These are phyloP conservation scores for Alternaria rosae DNA, from an alignment of 2,329 filamentous ascomycete species.

Conservation along the genomic window DNA sequence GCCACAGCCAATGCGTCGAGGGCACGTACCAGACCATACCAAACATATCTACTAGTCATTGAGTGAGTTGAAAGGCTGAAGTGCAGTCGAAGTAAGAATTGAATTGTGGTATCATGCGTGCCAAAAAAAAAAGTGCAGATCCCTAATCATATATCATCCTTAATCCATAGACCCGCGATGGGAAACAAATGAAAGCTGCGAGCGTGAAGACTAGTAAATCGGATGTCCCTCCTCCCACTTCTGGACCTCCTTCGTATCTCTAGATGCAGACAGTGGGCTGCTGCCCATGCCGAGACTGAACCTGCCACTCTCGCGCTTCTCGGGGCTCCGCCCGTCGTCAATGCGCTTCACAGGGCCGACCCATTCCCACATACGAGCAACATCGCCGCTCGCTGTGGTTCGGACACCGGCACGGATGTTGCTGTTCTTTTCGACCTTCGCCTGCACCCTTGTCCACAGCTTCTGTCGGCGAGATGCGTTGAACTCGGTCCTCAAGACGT, in stretches of 20 bases:
- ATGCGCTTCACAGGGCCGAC: conserved; percentile 66
- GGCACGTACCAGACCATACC: neutral
- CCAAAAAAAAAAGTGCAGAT: conserved; percentile 13
- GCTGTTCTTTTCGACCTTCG: conserved; percentile 89
- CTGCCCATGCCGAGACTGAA: conserved; percentile 42
- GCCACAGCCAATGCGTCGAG: conserved; percentile 15
- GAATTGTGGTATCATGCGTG: conserved; percentile 42
- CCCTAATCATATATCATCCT: neutral
- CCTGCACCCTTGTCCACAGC: conserved; percentile 83
- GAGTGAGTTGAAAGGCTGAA: neutral
- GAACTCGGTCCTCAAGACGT: conserved; percentile 85
- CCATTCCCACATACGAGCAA: conserved; percentile 73
- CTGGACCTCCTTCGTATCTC: conserved; percentile 43
- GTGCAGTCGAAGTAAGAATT: neutral
- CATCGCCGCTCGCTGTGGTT: conserved; percentile 62
- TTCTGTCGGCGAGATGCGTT: conserved; percentile 76
- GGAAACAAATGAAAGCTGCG: conserved; percentile 4
- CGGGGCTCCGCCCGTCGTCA: conserved; percentile 46
- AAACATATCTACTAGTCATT: neutral
- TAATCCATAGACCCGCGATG: neutral
- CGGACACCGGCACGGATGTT: conserved; percentile 84
- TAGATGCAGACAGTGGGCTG: conserved; percentile 40
- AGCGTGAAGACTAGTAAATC: conserved; percentile 50
- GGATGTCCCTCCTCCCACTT: conserved; percentile 58
- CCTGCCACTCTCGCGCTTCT: conserved; percentile 41